Base-by-base conservation (phyloP, 2,329 filamentous ascomycete species). In the Atkinsonella hypoxylon region DNA sequence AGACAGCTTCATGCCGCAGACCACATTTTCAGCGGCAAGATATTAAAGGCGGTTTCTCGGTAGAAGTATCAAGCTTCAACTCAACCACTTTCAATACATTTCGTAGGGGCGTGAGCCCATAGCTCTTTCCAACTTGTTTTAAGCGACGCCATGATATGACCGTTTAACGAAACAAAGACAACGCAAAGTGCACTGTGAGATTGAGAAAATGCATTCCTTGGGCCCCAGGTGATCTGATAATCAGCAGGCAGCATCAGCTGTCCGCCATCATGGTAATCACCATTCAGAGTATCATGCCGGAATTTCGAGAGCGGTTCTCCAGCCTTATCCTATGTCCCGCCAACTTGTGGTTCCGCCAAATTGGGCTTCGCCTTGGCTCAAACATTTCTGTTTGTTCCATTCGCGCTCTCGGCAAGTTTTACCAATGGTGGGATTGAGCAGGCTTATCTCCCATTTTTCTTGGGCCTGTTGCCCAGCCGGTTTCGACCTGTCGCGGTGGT, bases 391-490 rank as follows among this genome's bases (percentile, higher is more conserved):
- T n/a, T n/a, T 49, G 20, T 18, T 15, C 39, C 15, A 39, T 13
- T n/a, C 22, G 11, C 50, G 36, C 17, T 6, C 11, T 38, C 41
- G 15, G 11, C 53, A 50, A 57, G 52, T 54, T 51, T 42, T 51
- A 54, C 38, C 49, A 47, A 15, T 36, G 46, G 10, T 47, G 39
- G 15, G 31, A 20, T 17, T 57, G 52, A n/a, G 51, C 54, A 26
- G 57, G 50, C 18, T 55, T 52, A 26, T 59, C 57, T 36, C 54
- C 58, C 38, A 51, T 47, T 45, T 59, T 61, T 47, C 62, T 60
- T 32, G 51, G 52, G n/a, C 43, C 45, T 17, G 66, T 68, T 50
- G 67, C 67, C 65, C 67, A 69, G 4, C 66, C 66, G 10, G 60
- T 67, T 51, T 69, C 66, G 26, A 60, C 58, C 9, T 58, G 57